A percentile compares a stretch with the other conserved stretches of the same genome.
Evolutionary conservation across 1,284 basidiomycete species (phyloP).

Genomic region (Sparassis latifolia): DNA sequence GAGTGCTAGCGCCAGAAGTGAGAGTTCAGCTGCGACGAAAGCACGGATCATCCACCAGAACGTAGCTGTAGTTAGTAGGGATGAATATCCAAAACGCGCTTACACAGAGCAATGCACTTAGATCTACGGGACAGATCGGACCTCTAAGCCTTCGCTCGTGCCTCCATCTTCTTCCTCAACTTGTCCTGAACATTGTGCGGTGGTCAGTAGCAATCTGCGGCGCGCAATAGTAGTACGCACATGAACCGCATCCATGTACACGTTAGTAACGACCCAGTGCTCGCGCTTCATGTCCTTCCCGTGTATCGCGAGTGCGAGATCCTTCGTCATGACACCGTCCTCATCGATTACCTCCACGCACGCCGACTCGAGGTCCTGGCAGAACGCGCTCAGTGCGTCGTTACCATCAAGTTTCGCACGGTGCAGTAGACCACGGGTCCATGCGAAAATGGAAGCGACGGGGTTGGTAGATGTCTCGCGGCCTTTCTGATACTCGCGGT

Average conservation of each 20-base stretch:
- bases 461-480: constrained; percentile 97
- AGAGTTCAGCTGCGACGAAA: no score
- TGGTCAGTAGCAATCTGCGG: constrained; percentile 2
- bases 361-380: constrained; percentile 75
- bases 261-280: constrained; percentile 90
- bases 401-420: constrained; percentile 92
- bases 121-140: constrained; percentile 8
- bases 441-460: constrained; percentile 97
- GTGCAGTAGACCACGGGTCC: constrained; percentile 93
- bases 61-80: no score
- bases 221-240: constrained; percentile 33
- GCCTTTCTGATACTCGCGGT: constrained; percentile 95
- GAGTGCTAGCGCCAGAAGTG: no score
- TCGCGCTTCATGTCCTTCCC: constrained; percentile 88
- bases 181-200: constrained; percentile 35
- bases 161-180: constrained; percentile 46
- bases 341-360: constrained; percentile 91
- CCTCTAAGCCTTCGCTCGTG: constrained; percentile 5
- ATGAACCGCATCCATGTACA: constrained; percentile 87
- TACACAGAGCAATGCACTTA: neutral
- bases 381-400: constrained; percentile 71
- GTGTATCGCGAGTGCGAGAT: constrained; percentile 92
- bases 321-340: constrained; percentile 94
- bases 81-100: no score
- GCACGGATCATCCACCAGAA: no score